Base-by-base conservation (phyloP, 345 rosid species). In the Populus euphratica region DNA sequence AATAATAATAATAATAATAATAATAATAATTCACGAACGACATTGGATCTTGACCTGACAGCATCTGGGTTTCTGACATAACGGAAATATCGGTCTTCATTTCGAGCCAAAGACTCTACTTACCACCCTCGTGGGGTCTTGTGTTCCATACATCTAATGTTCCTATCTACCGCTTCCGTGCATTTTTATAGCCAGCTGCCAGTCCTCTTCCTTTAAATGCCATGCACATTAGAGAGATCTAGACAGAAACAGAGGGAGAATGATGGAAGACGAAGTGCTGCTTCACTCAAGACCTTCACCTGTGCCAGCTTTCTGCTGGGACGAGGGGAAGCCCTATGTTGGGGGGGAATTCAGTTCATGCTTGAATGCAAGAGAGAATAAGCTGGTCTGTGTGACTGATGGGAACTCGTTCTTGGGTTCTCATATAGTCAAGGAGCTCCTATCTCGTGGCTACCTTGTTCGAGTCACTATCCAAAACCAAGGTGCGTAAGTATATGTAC, bases 331-430 rank as follows among this genome's bases (percentile, higher is more conserved):
- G 31, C 44, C 62, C 36, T 77, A 77, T 77, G 7, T 7, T 17
- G 70, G 77, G 14, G 65, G 72, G 56, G 70, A 44, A 70, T 39
- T 74, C 35, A 54, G 73, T 36, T 27, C 75, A 49, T 21, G 72
- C 64, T 82, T 80, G 70, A 82, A 23, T 43, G 77, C 76, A 35
- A 54, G 80, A 77, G 83, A 82, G 59, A 76, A 70, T 5, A 79
- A 81, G 54, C 74, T 86, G 74, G 79, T 86, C 50, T 86, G 89
- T 78, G 87, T 86, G 20, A 86, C 85, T 9, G 59, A 76, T 72
- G 89, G 86, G 5, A 86, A 81, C 47, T 86, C 87, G 33, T 77
- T n/a, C 73, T 76, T 86, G 52, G 87, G 84, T 59, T 79, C 84
- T 70, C 69, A 14, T 33, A 41, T 86, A 5, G 82, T 78, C 65